These are phyloP conservation scores for Bipolaris gigantea DNA, from an alignment of 2,329 filamentous ascomycete species.

Conservation along the genomic window DNA sequence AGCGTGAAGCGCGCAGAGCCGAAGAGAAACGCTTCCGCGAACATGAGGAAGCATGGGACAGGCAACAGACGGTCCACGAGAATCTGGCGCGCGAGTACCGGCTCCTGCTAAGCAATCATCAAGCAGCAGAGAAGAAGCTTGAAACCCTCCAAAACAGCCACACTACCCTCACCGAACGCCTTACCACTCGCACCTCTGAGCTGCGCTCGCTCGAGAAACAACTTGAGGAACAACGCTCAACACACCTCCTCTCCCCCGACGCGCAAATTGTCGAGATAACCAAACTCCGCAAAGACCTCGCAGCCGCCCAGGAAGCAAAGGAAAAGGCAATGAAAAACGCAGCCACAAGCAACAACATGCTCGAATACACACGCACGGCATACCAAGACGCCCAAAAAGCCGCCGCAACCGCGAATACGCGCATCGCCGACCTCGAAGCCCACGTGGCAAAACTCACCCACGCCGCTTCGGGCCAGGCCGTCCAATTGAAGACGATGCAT, in stretches of 20 bases:
- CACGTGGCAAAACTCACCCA: constrained; percentile 19
- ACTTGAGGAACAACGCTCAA: constrained; percentile 23
- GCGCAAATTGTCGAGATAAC: constrained; percentile 29
- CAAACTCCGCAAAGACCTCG: constrained; percentile 27
- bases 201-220: constrained; percentile 13
- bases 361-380: constrained; percentile 59
- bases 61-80: constrained; percentile 35
- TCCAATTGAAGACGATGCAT: constrained; percentile 24
- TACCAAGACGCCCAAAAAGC: constrained; percentile 50
- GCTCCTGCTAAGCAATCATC: constrained; percentile 19
- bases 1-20: constrained; percentile 15
- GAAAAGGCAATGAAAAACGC: constrained; percentile 37
- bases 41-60: constrained; percentile 22
- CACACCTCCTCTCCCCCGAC: constrained; percentile 26
- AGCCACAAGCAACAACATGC: constrained; percentile 46
- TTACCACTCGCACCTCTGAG: constrained; percentile 20
- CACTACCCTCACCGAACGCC: constrained; percentile 23
- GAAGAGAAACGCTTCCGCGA: constrained; percentile 20
- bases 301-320: constrained; percentile 19
- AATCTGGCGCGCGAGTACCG: constrained; percentile 25
- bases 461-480: constrained; percentile 22
- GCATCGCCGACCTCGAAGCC: constrained; percentile 16
- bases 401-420: constrained; percentile 13
- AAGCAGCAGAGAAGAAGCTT: constrained; percentile 19
- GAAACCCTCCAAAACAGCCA: constrained; percentile 19